These are phyloP conservation scores for Aureobasidium mangrovei DNA, from an alignment of 2,329 filamentous ascomycete genomes.

Conservation along the genomic window DNA sequence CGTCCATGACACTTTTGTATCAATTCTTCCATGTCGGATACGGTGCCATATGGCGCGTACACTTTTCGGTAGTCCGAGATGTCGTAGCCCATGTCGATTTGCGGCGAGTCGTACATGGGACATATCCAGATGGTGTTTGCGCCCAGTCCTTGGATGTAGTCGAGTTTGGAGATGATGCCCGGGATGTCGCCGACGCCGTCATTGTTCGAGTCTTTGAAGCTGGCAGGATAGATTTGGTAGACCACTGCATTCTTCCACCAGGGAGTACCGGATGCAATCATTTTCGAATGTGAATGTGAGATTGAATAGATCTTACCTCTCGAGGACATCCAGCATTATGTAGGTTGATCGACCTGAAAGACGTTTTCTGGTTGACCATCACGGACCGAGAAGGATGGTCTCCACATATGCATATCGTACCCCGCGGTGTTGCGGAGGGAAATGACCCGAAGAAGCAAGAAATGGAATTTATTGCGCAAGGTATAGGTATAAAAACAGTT, in stretches of 20 bases:
- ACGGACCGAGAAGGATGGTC: too few species aligned
- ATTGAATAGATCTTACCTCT: too few species aligned
- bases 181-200: slow-evolving; percentile 49
- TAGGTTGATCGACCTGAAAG: background rate
- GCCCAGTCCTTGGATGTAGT: slow-evolving; percentile 45
- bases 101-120: slow-evolving; percentile 36
- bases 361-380: too few species aligned
- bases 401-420: too few species aligned
- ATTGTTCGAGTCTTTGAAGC: slow-evolving; percentile 50
- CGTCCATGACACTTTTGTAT: slow-evolving; percentile 29
- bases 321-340: too few species aligned
- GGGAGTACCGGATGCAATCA: background rate
- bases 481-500: too few species aligned
- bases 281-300: too few species aligned
- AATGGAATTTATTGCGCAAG: too few species aligned
- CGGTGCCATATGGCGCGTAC: slow-evolving; percentile 32
- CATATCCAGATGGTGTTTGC: slow-evolving; percentile 31
- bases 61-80: slow-evolving; percentile 33
- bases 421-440: too few species aligned
- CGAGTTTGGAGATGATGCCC: slow-evolving; percentile 49
- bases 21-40: slow-evolving; percentile 32
- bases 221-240: slow-evolving; percentile 56
- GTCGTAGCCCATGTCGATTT: slow-evolving; percentile 35
- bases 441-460: too few species aligned
- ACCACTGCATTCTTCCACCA: slow-evolving; percentile 56